A percentile compares a stretch with the other conserved stretches of the same genome.
Conservation (phyloP, 2,329 filamentous ascomycete genomes). For the Nemania sp. region DNA sequence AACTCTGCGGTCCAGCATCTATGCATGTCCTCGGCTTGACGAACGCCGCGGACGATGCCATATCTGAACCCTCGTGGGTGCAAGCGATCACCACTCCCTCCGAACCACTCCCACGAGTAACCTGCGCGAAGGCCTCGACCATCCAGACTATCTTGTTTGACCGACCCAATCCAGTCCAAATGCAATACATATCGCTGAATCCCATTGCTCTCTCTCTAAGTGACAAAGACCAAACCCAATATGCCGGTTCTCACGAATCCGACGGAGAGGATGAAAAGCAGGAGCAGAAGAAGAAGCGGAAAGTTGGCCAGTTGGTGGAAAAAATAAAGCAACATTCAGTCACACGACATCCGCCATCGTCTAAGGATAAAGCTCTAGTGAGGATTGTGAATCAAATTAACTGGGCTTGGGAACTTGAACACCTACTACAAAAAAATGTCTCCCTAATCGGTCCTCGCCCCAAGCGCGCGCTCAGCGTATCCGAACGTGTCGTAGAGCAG, state of each 20-base stretch:
- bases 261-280: slow-evolving; percentile 80
- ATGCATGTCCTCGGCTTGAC: slow-evolving; percentile 89
- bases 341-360: slow-evolving; percentile 77
- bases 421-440: slow-evolving; percentile 88
- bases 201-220: slow-evolving; percentile 89
- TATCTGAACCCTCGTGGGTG: slow-evolving; percentile 77
- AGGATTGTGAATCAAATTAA: slow-evolving; percentile 94
- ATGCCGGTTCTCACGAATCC: slow-evolving; percentile 60
- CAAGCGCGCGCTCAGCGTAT: slow-evolving; percentile 89
- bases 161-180: slow-evolving; percentile 82
- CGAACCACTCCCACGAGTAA: slow-evolving; percentile 74
- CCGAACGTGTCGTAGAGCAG: slow-evolving; percentile 92
- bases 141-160: slow-evolving; percentile 93
- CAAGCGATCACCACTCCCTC: slow-evolving; percentile 67
- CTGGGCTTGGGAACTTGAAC: slow-evolving; percentile 90
- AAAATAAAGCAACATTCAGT: slow-evolving; percentile 93
- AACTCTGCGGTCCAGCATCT: slow-evolving; percentile 82
- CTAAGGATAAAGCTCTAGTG: slow-evolving; percentile 83
- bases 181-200: slow-evolving; percentile 95
- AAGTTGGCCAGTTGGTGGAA: slow-evolving; percentile 77
- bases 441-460: slow-evolving; percentile 83
- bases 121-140: slow-evolving; percentile 76
- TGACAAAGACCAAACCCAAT: slow-evolving; percentile 69
- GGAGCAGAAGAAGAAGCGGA: slow-evolving; percentile 67
- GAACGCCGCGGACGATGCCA: slow-evolving; percentile 68